Base-by-base conservation (phyloP, 2,329 filamentous ascomycete species). In the Botrytis galanthina region DNA sequence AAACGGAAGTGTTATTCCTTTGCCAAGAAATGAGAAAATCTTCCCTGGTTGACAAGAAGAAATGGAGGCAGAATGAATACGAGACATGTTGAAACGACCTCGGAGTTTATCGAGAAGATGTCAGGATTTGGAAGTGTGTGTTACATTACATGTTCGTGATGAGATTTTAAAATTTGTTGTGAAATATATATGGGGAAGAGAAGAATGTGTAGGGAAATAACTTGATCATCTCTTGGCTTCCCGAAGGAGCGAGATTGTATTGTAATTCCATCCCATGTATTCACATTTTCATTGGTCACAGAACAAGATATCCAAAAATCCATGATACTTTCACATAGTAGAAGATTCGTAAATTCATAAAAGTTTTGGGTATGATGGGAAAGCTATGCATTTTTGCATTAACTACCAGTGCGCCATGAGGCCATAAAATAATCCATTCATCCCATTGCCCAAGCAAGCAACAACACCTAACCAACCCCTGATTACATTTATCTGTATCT, bases 401-500 rank as follows among this genome's bases (percentile, higher is more conserved):
- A 71, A 75, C 76, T 68, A 73, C 59, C 71, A 62, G 54, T 51
- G 42, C 60, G 66, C 71, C 72, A 71, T 61, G 39, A 66, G 72
- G 68, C 76, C 75, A 75, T 75, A 77, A 76, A 75, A 76, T 61
- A 74, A 75, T 74, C 78, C 78, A 75, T 72, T 73, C 68, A 74
- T 70, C 71, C 74, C 73, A 70, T 74, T 64, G 73, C 66, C 74
- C 72, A 74, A 74, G 78, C 71, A 73, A 78, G 68, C 79, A 77
- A 74, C 73, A 73, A 75, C 75, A 66, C 72, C 77, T 70, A 78
- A 37, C 71, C 44, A 77, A 74, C 75, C 76, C 77, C 64, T 75
- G 78, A 80, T 78, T 61, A 80, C 75, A 77, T 79, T 78, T 93
- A 97, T 87, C 95, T 91, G 93, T 98, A 98, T 86, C 95, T 91